Evolutionary conservation across 2,329 filamentous ascomycete species (phyloP).

Genomic region (Beauveria brongniartii): DNA sequence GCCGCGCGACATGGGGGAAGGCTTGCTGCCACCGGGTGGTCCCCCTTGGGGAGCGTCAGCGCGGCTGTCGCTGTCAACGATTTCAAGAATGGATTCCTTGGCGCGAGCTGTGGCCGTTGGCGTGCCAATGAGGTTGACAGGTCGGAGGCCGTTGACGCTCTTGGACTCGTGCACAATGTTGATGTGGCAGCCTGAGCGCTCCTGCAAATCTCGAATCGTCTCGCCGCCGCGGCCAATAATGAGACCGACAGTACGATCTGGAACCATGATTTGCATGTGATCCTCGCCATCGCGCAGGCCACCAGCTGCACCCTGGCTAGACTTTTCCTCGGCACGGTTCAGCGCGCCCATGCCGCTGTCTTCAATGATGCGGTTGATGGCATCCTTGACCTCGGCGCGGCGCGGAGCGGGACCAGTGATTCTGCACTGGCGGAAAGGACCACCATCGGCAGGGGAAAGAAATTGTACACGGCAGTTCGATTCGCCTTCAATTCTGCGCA

Average conservation of each 20-base stretch:
- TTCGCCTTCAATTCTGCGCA: conserved; percentile 76
- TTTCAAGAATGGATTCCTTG: conserved; percentile 85
- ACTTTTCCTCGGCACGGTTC: conserved; percentile 35
- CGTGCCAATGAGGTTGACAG: conserved; percentile 82
- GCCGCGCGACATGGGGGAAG: neutral
- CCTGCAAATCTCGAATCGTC: conserved; percentile 86
- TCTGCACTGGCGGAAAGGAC: conserved; percentile 72
- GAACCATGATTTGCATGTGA: conserved; percentile 88
- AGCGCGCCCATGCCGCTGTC: conserved; percentile 53
- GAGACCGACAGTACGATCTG: conserved; percentile 82
- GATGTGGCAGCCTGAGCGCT: conserved; percentile 87
- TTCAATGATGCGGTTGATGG: conserved; percentile 82
- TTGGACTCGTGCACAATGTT: conserved; percentile 93
- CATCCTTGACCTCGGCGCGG: conserved; percentile 68
- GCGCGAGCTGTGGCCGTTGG: conserved; percentile 66
- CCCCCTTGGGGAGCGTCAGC: conserved; percentile 33
- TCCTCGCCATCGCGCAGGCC: conserved; percentile 71
- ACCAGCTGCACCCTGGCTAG: conserved; percentile 26
- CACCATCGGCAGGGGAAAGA: conserved; percentile 66
- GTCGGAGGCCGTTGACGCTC: conserved; percentile 80
- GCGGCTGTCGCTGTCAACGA: conserved; percentile 82
- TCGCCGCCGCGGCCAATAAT: conserved; percentile 93
- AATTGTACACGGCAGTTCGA: conserved; percentile 83
- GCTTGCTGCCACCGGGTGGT: conserved; percentile 26
- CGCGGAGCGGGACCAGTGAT: conserved; percentile 68